phyloP scores from a whole-genome alignment of 2,329 filamentous ascomycete species.

The Monilinia polystroma region DNA sequence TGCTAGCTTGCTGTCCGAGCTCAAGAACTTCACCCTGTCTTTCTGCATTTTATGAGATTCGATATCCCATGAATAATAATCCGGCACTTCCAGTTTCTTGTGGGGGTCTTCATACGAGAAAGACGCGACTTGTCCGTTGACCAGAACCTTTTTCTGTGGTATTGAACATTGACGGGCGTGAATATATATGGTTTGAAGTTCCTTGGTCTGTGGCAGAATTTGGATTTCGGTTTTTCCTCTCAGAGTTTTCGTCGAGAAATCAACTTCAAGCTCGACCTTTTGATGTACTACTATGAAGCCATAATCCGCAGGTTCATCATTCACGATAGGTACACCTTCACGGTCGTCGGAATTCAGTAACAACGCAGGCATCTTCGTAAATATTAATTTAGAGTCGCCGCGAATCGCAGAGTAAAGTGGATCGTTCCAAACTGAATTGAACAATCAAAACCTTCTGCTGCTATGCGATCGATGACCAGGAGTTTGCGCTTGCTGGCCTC shows the following conservation, averaged over 20 bases:
- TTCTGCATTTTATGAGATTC: slow-evolving; percentile 74
- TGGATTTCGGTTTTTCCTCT: slow-evolving; percentile 80
- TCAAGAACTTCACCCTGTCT: slow-evolving; percentile 55
- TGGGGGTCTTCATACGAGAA: slow-evolving; percentile 60
- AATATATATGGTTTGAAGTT: slow-evolving; percentile 57
- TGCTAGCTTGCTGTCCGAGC: slow-evolving; percentile 44
- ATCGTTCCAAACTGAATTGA: not conserved
- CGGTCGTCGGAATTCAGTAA: slow-evolving; percentile 32
- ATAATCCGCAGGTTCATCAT: slow-evolving; percentile 28
- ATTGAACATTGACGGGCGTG: slow-evolving; percentile 64
- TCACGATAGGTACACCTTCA: slow-evolving; percentile 24
- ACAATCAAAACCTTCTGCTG: not conserved
- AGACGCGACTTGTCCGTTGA: slow-evolving; percentile 44
- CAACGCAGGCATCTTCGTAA: slow-evolving; percentile 34
- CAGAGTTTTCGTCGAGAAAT: slow-evolving; percentile 74
- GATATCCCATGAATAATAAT: slow-evolving; percentile 61
- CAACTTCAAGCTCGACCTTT: slow-evolving; percentile 84
- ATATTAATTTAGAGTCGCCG: not conserved
- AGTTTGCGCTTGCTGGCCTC: slow-evolving; percentile 8
- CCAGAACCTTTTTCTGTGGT: slow-evolving; percentile 52
- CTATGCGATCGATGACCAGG: not conserved
- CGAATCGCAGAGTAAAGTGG: not conserved
- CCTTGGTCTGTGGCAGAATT: slow-evolving; percentile 57
- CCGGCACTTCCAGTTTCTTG: slow-evolving; percentile 59
- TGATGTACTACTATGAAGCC: slow-evolving; percentile 69